These are phyloP conservation scores for Orbilia javanica DNA, from an alignment of 2,329 filamentous ascomycete species.

Conservation along the genomic window DNA sequence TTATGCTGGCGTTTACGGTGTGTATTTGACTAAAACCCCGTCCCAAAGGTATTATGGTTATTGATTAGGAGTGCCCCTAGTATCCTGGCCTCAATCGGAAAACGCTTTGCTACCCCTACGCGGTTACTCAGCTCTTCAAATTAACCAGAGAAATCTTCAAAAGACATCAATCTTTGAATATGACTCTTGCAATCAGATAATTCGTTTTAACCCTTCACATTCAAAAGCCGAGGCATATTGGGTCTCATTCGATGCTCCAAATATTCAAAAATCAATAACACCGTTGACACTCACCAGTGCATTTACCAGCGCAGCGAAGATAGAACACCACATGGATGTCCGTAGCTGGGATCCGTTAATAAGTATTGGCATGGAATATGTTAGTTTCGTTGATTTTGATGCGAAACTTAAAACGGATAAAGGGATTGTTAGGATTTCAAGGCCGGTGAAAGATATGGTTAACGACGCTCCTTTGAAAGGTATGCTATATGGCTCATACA, in stretches of 20 bases:
- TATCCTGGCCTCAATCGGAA: slow-evolving; percentile 4
- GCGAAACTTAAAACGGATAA: not conserved
- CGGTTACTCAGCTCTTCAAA: slow-evolving; percentile 13
- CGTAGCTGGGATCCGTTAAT: slow-evolving; percentile 3
- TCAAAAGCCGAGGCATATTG: not conserved
- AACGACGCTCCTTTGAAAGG: not conserved
- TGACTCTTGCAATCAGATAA: slow-evolving; percentile 9
- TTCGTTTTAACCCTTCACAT: not conserved
- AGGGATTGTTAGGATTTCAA: not conserved
- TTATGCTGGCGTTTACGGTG: slow-evolving; percentile 16
- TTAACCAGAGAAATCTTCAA: not conserved
- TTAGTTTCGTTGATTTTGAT: slow-evolving; percentile 5
- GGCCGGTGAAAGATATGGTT: not conserved
- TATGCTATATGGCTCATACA: too few species aligned
- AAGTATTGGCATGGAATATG: slow-evolving; percentile 11
- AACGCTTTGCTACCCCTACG: not conserved
- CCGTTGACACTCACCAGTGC: not conserved
- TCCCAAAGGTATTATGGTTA: too few species aligned
- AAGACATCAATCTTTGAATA: not conserved
- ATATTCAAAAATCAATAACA: not conserved
- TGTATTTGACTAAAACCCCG: not conserved
- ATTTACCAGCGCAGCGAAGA: not conserved
- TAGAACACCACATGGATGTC: slow-evolving; percentile 11
- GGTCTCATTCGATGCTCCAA: not conserved
- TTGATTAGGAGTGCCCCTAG: too few species aligned